These are phyloP conservation scores for Cladophialophora immunda DNA, from an alignment of 2,329 filamentous ascomycete species.

Conservation along the genomic window DNA sequence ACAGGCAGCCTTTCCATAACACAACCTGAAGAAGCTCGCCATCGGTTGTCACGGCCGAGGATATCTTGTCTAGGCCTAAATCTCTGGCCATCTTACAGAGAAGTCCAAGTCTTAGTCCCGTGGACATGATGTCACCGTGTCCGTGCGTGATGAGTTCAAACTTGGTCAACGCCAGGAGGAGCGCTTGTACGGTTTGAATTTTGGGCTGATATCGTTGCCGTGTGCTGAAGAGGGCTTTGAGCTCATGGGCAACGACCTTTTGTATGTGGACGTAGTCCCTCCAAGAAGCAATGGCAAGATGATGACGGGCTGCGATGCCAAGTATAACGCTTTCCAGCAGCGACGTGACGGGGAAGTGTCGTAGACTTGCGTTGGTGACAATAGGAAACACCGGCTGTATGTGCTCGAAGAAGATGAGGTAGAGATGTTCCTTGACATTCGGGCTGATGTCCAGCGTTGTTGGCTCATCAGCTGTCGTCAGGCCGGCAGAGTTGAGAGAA, in stretches of 20 bases:
- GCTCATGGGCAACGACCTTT: slow-evolving; percentile 6
- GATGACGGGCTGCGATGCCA: slow-evolving; percentile 12
- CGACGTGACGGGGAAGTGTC: not conserved
- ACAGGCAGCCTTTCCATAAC: slow-evolving; percentile 3
- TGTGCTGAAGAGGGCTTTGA: slow-evolving; percentile 10
- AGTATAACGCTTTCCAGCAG: slow-evolving; percentile 12
- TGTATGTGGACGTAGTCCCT: slow-evolving; percentile 18
- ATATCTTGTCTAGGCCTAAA: slow-evolving; percentile 1
- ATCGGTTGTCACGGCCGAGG: not conserved
- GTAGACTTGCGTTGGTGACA: not conserved
- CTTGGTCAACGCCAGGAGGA: not conserved
- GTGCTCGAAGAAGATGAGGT: slow-evolving; percentile 12
- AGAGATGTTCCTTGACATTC: slow-evolving; percentile 11
- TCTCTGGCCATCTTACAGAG: slow-evolving; percentile 13
- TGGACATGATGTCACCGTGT: slow-evolving; percentile 8
- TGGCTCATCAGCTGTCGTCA: not conserved
- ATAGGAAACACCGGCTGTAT: slow-evolving; percentile 13
- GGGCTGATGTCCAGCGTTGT: slow-evolving; percentile 1
- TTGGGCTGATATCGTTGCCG: slow-evolving; percentile 12
- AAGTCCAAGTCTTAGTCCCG: not conserved
- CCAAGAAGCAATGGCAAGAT: slow-evolving; percentile 13
- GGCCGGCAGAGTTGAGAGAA: not conserved
- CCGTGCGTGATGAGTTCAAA: slow-evolving; percentile 10
- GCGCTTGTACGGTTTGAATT: slow-evolving; percentile 14
- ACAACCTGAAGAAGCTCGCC: not conserved